Evolutionary conservation across 2,329 filamentous ascomycete genomes (phyloP).

Genomic region (Fusarium veterinarium): DNA sequence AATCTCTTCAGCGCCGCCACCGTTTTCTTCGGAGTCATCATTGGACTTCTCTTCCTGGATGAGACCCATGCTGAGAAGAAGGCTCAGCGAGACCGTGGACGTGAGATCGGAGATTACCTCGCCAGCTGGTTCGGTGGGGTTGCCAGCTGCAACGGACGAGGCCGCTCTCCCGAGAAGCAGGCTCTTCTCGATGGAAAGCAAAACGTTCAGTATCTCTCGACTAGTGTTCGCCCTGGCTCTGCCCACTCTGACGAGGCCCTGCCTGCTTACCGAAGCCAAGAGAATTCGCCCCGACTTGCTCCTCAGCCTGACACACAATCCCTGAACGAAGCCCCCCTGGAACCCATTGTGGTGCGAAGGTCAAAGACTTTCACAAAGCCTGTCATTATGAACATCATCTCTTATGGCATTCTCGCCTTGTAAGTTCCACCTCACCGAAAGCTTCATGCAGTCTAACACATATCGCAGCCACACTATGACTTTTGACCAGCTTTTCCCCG

Average conservation of each 20-base stretch:
- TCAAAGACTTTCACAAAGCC: constrained; percentile 81
- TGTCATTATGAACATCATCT: constrained; percentile 87
- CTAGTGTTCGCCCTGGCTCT: constrained; percentile 11
- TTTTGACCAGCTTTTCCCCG: constrained; percentile 92
- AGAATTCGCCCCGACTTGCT: constrained; percentile 63
- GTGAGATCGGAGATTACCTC: constrained; percentile 81
- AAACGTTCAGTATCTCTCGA: constrained; percentile 69
- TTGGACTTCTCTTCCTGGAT: constrained; percentile 89
- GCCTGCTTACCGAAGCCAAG: constrained; percentile 75
- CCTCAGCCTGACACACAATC: constrained; percentile 45
- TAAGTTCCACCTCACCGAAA: constrained; percentile 64
- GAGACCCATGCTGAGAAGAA: constrained; percentile 92
- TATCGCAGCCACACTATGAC: constrained; percentile 90
- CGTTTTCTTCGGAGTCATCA: constrained; percentile 77
- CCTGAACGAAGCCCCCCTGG: constrained; percentile 21
- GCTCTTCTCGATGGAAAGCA: constrained; percentile 72
- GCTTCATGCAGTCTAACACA: constrained; percentile 14
- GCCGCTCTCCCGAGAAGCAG: constrained; percentile 65
- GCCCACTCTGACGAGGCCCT: constrained; percentile 61
- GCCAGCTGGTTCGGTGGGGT: constrained; percentile 55
- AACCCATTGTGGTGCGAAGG: constrained; percentile 32
- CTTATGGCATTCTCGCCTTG: constrained; percentile 94
- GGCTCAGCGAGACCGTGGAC: constrained; percentile 77
- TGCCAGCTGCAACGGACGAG: constrained; percentile 49
- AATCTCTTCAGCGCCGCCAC: constrained; percentile 91